A percentile compares a stretch with the other conserved stretches of the same genome.
These are phyloP conservation scores for Rhytidhysteron rufulum DNA, from an alignment of 2,329 filamentous ascomycete species.

Conservation along the genomic window DNA sequence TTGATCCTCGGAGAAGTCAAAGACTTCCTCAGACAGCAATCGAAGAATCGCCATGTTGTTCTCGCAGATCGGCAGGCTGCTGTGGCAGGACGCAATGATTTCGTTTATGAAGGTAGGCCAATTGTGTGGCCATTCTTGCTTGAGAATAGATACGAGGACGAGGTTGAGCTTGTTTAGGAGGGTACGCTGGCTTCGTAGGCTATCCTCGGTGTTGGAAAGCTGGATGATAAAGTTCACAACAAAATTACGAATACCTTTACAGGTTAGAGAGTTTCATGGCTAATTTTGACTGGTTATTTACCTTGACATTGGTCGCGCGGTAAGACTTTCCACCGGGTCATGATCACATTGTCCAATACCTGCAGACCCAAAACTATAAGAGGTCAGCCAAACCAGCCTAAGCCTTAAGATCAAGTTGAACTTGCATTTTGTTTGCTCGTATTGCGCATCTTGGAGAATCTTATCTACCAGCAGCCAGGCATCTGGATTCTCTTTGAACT, in stretches of 20 bases:
- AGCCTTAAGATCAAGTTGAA: slow-evolving; percentile 15
- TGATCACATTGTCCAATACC: slow-evolving; percentile 96
- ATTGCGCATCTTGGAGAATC: slow-evolving; percentile 88
- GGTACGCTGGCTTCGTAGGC: slow-evolving; percentile 76
- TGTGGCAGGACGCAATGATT: slow-evolving; percentile 94
- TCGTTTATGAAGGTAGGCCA: slow-evolving; percentile 99
- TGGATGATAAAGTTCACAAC: slow-evolving; percentile 98
- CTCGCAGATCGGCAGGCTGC: slow-evolving; percentile 94
- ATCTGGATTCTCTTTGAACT: slow-evolving; percentile 99
- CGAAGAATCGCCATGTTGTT: slow-evolving; percentile 99
- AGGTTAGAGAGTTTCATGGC: neutral
- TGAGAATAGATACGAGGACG: slow-evolving; percentile 93
- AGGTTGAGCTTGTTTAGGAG: slow-evolving; percentile 98
- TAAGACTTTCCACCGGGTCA: slow-evolving; percentile 98
- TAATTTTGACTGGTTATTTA: slow-evolving; percentile 35
- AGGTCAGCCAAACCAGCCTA: slow-evolving; percentile 30
- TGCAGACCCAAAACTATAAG: slow-evolving; percentile 80
- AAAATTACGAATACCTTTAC: slow-evolving; percentile 91
- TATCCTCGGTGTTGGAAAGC: slow-evolving; percentile 84
- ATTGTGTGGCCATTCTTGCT: slow-evolving; percentile 99
- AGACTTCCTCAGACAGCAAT: slow-evolving; percentile 94
- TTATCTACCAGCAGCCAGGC: slow-evolving; percentile 97
- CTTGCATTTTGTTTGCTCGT: slow-evolving; percentile 94
- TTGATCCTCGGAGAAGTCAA: slow-evolving; percentile 97
- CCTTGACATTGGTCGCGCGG: slow-evolving; percentile 94